Evolutionary conservation across 2,329 filamentous ascomycete species (phyloP).

Genomic region (Diaporthe sp.): DNA sequence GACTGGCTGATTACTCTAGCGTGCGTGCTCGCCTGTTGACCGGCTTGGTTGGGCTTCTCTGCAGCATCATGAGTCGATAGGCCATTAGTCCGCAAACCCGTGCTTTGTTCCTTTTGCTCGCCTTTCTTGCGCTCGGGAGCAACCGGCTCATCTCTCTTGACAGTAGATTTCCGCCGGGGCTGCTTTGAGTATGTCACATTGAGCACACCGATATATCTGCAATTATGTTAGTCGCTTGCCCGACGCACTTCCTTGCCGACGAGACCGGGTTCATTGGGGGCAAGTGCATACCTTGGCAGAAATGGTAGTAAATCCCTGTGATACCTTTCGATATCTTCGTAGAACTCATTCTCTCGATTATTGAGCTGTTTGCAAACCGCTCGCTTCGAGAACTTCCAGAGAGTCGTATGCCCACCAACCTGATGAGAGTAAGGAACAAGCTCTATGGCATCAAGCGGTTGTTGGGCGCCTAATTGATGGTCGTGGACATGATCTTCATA

Average conservation of each 20-base stretch:
- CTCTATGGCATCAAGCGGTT: constrained; percentile 90
- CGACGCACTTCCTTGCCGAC: not conserved
- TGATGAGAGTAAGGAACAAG: constrained; percentile 98
- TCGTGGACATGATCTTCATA: constrained; percentile 65
- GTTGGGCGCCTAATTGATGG: constrained; percentile 62
- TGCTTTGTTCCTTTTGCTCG: constrained; percentile 46
- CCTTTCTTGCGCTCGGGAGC: constrained; percentile 52
- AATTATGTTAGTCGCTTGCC: constrained; percentile 43
- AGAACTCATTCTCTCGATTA: constrained; percentile 98
- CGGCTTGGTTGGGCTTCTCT: constrained; percentile 39
- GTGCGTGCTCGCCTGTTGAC: constrained; percentile 44
- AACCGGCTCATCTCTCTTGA: constrained; percentile 62
- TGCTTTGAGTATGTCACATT: constrained; percentile 96
- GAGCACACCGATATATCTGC: constrained; percentile 93
- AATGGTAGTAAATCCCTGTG: constrained; percentile 93
- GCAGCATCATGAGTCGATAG: constrained; percentile 39
- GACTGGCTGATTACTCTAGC: constrained; percentile 78
- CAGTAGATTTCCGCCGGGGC: constrained; percentile 72
- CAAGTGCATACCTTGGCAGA: constrained; percentile 78
- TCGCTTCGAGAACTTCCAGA: constrained; percentile 94
- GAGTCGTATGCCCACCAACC: constrained; percentile 94
- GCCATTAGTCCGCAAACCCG: constrained; percentile 41
- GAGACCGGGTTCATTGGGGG: not conserved
- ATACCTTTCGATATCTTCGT: constrained; percentile 92
- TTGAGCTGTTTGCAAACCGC: constrained; percentile 99